Base-by-base conservation (phyloP, 352 stramenopile genomes). In the Thalassiosira delicatula region DNA sequence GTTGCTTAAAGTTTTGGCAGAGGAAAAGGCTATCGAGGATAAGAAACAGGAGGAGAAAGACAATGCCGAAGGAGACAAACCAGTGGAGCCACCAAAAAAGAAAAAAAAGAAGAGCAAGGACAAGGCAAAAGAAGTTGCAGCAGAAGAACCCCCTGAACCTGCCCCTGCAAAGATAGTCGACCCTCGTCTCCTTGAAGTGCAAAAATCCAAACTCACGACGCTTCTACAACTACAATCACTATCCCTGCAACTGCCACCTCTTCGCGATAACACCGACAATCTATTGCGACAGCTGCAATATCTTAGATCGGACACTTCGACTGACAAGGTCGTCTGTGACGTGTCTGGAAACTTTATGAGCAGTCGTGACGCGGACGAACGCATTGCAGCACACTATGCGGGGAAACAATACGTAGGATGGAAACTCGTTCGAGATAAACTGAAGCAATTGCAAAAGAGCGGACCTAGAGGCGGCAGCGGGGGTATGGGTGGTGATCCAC, bases 301-400 rank as follows among this genome's bases (percentile, higher is more conserved):
- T 61, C 81, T 94, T 35, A 82, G 87, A 75, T 88, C 78, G 23
- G 87, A 93, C 67, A 92, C 88, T 27, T 88, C 88, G 11, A 89
- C 84, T 3, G 90, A 94, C 73, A 94, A 94, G 61, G 88, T 90
- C 11, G 89, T 94, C 14, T 94, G 90, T 65, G 85, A 93, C 42
- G 89, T 94, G 9, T 93, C 89, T 21, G 90, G 90, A 57, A 94
- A 94, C 67, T 93, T 93, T 59, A 93, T 94, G 89, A 90, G 76
- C 65, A 80, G 81, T 63, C 83, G 88, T 35, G 90, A 94, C 84
- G 90, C 90, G 21, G 90, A 94, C 75, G 90, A 94, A 69, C 76
- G 90, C 17, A 93, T 94, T 76, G 90, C 90, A 7, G 90, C 90
- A n/a, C 90, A 94, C 81, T 94, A 93, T 84, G 88, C 90, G 0